Conservation (phyloP, 2,329 filamentous ascomycete species). For the Falciphora oryzae region DNA sequence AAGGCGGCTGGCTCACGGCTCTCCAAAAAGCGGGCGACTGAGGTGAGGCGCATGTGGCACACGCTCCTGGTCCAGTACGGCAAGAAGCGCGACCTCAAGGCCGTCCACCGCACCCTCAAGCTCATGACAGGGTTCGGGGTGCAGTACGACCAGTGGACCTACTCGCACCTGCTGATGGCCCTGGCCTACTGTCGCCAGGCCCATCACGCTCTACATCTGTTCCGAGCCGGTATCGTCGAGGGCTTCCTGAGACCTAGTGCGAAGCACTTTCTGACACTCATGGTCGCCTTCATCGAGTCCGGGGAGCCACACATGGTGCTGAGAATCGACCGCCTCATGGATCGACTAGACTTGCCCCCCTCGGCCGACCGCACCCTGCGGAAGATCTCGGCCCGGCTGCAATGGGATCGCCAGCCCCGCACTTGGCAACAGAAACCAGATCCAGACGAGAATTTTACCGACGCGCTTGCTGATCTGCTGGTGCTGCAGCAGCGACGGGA, state of each 20-base stretch:
- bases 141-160: conserved; percentile 44
- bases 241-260: conserved; percentile 38
- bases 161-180: conserved; percentile 42
- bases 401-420: not conserved
- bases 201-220: conserved; percentile 42
- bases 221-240: conserved; percentile 38
- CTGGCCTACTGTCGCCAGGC: conserved; percentile 44
- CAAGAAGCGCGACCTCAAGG: conserved; percentile 47
- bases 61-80: conserved; percentile 66
- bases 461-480: not conserved
- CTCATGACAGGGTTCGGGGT: conserved; percentile 42
- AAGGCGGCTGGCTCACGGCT: not conserved
- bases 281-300: conserved; percentile 43
- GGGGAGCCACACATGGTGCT: conserved; percentile 37
- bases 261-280: conserved; percentile 48
- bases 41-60: conserved; percentile 66
- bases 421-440: not conserved
- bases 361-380: conserved; percentile 2
- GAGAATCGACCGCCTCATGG: conserved; percentile 37
- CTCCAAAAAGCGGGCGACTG: not conserved
- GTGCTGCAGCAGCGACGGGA: not conserved
- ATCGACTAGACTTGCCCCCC: conserved; percentile 30
- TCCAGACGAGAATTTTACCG: not conserved
- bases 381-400: not conserved
- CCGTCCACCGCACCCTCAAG: conserved; percentile 41